These are phyloP conservation scores for Forsythia viridissima DNA, from an alignment of 257 asterid species.

Conservation along the genomic window DNA sequence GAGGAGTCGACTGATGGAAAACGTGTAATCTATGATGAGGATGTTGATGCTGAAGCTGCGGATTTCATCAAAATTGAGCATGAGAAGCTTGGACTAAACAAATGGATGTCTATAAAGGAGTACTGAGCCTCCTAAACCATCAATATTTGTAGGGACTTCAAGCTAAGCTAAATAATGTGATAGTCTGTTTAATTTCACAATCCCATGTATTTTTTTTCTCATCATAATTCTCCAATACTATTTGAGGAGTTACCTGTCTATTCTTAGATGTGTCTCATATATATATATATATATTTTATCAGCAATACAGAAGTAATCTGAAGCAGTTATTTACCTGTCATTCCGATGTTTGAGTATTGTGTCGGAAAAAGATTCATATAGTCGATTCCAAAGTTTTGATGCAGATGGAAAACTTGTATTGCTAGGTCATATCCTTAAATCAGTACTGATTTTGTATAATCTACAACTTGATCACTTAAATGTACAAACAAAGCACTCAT, in stretches of 20 bases:
- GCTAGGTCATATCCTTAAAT: no score
- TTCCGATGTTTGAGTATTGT: no score
- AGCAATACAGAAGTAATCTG: no score
- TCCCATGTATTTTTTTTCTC: neutral
- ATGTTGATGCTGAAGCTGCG: constrained; percentile 41
- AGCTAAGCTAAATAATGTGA: constrained; percentile 7
- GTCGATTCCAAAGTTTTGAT: neutral
- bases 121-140: neutral
- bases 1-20: neutral
- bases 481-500: neutral
- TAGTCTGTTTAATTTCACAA: neutral
- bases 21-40: neutral
- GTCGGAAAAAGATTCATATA: no score
- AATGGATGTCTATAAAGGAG: constrained; percentile 26
- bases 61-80: constrained; percentile 42
- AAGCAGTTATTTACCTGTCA: no score
- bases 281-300: neutral
- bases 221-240: neutral
- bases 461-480: no score
- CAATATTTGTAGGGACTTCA: neutral
- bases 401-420: no score
- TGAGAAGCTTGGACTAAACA: constrained; percentile 28
- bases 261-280: neutral
- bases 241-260: neutral
- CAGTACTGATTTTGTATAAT: no score